Percentiles rank a stretch among this genome's conserved stretches.
These are phyloP conservation scores for Alternaria dauci DNA, from an alignment of 2,329 filamentous ascomycete genomes.

Conservation along the genomic window DNA sequence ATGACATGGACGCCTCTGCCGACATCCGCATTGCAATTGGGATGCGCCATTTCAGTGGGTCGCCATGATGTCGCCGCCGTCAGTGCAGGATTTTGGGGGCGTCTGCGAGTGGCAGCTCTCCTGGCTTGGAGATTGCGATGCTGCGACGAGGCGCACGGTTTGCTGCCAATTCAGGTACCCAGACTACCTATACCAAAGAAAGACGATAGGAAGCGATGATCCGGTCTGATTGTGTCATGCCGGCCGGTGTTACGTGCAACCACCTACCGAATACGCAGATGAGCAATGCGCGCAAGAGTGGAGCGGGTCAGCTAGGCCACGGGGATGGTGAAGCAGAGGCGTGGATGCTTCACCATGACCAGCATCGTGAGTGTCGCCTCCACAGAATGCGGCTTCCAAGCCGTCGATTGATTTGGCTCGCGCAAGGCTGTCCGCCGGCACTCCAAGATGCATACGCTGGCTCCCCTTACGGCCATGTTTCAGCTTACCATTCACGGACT, in stretches of 20 bases:
- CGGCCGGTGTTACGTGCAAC: conserved; percentile 8
- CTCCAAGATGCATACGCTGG: conserved; percentile 13
- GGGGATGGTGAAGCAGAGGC: neutral
- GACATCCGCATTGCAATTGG: conserved; percentile 13
- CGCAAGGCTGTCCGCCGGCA: conserved; percentile 13
- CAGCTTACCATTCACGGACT: conserved; percentile 37
- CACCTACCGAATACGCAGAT: conserved; percentile 7
- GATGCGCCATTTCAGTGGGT: conserved; percentile 12
- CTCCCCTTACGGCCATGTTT: conserved; percentile 46
- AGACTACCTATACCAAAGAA: conserved; percentile 4
- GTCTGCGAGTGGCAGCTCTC: neutral
- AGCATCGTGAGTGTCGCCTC: conserved; percentile 3
- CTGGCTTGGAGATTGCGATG: conserved; percentile 13
- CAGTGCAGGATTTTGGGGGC: neutral
- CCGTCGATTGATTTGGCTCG: conserved; percentile 1
- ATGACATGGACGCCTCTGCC: conserved; percentile 10
- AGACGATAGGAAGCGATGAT: conserved; percentile 8
- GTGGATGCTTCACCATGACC: conserved; percentile 14
- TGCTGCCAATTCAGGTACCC: conserved; percentile 8
- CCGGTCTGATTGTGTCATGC: conserved; percentile 13
- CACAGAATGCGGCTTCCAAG: conserved; percentile 5
- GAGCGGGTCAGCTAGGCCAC: conserved; percentile 12
- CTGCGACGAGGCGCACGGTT: conserved; percentile 5
- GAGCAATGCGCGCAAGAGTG: conserved; percentile 7
- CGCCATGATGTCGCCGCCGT: conserved; percentile 6